Base-by-base conservation (phyloP, 305 asterid species). In the Nicotiana rustica region DNA sequence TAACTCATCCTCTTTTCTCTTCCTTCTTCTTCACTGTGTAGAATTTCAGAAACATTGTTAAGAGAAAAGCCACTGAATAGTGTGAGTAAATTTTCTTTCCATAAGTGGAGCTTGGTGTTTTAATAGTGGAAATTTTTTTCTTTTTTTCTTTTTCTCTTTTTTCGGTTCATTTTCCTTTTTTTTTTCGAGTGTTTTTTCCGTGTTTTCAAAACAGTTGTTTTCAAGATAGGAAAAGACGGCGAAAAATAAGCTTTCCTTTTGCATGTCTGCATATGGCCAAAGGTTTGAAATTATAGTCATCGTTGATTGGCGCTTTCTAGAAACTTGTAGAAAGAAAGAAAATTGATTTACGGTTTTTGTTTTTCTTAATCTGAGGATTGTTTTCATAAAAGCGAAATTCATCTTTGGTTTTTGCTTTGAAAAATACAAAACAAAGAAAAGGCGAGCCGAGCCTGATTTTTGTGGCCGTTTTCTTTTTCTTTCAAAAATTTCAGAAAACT, bases 261-360 rank as follows among this genome's bases (percentile, higher is more conserved):
- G 76, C 61, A 70, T 69, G 67, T 61, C 6, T 60, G 35, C 75
- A 15, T 47, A 49, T 55, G 25, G 82, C n/a, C 61, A 59, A 13
- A 59, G 52, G 13, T 70, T 65, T 33, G 33, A 65, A 44, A 61
- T 62, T 83, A 55, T 44, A 68, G 57, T 31, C 21, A 44, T 47
- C 35, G 49, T 41, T 60, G 14, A 21, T 73, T 84, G 82, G 78
- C 77, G 44, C 80, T 66, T 84, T 87, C 79, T 85, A 80, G 83
- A 82, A 78, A 70, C 73, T 56, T 65, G 15, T 7, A 47, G 19
- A 68, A 67, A 55, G 31, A 66, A 31, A 36, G n/a, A 70, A 33
- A 62, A 75, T 14, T 75, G 67, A 62, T 44, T 13, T 73, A 57
- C 55, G 55, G 49, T 41, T 67, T 76, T 82, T 25, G 49, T 33